A percentile compares a stretch with the other conserved stretches of the same genome.
Evolutionary conservation across 306 rosid species (phyloP).

Genomic region (Vicia villosa): DNA sequence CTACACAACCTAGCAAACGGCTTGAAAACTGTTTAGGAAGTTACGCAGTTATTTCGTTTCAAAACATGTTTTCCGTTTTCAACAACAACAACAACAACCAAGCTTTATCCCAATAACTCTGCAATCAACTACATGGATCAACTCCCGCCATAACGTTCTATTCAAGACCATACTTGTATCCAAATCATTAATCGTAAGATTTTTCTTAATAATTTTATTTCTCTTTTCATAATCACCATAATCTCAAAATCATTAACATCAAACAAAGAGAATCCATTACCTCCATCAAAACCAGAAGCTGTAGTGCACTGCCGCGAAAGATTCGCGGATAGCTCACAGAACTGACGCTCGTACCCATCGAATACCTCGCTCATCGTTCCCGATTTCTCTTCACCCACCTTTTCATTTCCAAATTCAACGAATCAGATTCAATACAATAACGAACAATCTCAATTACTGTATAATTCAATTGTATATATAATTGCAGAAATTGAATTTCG

Average conservation of each 20-base stretch:
- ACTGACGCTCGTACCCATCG: slow-evolving; percentile 57
- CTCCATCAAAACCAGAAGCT: slow-evolving; percentile 52
- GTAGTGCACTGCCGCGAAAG: slow-evolving; percentile 52
- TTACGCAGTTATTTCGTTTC: background rate
- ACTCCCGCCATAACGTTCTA: too few relatives aligned
- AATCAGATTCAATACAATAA: slow-evolving; percentile 21
- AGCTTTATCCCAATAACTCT: too few relatives aligned
- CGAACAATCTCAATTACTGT: background rate
- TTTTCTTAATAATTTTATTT: too few relatives aligned
- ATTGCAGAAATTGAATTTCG: slow-evolving; percentile 11
- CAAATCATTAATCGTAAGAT: too few relatives aligned
- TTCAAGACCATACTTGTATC: too few relatives aligned
- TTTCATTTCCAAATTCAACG: slow-evolving; percentile 20
- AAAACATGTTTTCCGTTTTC: background rate
- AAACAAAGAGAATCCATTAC: slow-evolving; percentile 36
- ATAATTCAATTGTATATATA: background rate
- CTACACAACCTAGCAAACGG: background rate
- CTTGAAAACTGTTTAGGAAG: background rate
- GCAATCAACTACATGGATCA: too few relatives aligned
- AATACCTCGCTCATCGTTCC: slow-evolving; percentile 46
- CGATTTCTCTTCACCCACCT: slow-evolving; percentile 26
- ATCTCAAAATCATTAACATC: slow-evolving; percentile 4
- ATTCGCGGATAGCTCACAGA: slow-evolving; percentile 56
- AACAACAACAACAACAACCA: background rate
- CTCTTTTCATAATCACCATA: slow-evolving; percentile 42